These are phyloP conservation scores for Lentinula guzmanii DNA, from an alignment of 768 basidiomycete genomes.

Conservation along the genomic window DNA sequence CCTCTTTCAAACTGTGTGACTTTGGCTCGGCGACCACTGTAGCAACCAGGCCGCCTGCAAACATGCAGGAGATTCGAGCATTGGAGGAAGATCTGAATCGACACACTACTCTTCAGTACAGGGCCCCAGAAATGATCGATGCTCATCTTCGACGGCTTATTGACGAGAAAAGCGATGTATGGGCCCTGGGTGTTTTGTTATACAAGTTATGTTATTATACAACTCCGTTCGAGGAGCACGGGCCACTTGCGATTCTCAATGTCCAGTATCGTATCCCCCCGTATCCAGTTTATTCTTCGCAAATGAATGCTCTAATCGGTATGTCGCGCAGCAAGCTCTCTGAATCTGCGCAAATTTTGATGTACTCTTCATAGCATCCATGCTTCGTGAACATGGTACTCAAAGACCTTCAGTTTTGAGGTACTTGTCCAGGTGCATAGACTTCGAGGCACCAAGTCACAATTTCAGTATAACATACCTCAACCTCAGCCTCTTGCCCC, in stretches of 20 bases:
- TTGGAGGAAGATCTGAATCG: constrained; percentile 89
- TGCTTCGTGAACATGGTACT: constrained; percentile 87
- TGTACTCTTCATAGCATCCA: constrained; percentile 52
- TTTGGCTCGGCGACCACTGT: constrained; percentile 91
- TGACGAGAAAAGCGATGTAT: constrained; percentile 94
- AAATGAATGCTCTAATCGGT: constrained; percentile 85
- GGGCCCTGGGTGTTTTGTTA: constrained; percentile 94
- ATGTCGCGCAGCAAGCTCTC: constrained; percentile 15
- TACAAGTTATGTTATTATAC: constrained; percentile 99
- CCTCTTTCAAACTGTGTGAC: constrained; percentile 93
- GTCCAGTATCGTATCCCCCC: constrained; percentile 91
- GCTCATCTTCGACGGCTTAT: constrained; percentile 75
- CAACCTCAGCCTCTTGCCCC: constrained; percentile 41
- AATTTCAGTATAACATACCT: constrained; percentile 62
- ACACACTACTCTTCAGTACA: constrained; percentile 94
- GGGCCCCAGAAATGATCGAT: constrained; percentile 99
- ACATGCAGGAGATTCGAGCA: constrained; percentile 76
- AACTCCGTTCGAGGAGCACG: constrained; percentile 98
- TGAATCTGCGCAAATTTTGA: constrained; percentile 8
- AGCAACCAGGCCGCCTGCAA: constrained; percentile 61
- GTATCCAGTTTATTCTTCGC: constrained; percentile 79
- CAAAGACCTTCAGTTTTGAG: constrained; percentile 89
- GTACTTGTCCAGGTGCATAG: constrained; percentile 77
- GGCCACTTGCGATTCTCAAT: constrained; percentile 92
- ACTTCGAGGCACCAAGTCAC: constrained; percentile 82